phyloP scores from a whole-genome alignment of 768 basidiomycete species.

The Suillus occidentalis region DNA sequence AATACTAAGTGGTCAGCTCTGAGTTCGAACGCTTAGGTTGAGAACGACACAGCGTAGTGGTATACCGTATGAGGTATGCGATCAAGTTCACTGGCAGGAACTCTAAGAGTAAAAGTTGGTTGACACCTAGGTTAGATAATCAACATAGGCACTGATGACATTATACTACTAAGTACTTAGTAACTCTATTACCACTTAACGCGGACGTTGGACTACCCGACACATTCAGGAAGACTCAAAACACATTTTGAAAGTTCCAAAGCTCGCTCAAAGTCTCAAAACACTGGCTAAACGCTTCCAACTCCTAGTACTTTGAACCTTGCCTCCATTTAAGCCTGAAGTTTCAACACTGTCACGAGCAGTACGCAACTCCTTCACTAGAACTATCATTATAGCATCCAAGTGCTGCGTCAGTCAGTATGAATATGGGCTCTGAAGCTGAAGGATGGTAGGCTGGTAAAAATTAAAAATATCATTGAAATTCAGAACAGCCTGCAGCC shows the following conservation, averaged over 20 bases:
- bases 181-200: too few species aligned
- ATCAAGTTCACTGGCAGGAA: neutral
- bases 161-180: too few species aligned
- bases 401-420: neutral
- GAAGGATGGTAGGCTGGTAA: neutral
- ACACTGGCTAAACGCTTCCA: too few species aligned
- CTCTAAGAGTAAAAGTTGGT: neutral
- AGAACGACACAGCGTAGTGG: neutral
- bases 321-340: too few species aligned
- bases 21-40: neutral
- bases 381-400: neutral
- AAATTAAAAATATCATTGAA: neutral
- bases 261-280: too few species aligned
- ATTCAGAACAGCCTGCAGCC: neutral
- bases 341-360: too few species aligned
- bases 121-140: too few species aligned
- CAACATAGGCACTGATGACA: neutral
- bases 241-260: too few species aligned
- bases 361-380: neutral
- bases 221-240: too few species aligned
- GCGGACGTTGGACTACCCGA: too few species aligned
- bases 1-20: slow-evolving; percentile 7
- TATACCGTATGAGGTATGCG: neutral
- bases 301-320: too few species aligned
- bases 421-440: neutral